Base-by-base conservation (phyloP, 1,284 basidiomycete species). In the Lignosus rhinocerotis region DNA sequence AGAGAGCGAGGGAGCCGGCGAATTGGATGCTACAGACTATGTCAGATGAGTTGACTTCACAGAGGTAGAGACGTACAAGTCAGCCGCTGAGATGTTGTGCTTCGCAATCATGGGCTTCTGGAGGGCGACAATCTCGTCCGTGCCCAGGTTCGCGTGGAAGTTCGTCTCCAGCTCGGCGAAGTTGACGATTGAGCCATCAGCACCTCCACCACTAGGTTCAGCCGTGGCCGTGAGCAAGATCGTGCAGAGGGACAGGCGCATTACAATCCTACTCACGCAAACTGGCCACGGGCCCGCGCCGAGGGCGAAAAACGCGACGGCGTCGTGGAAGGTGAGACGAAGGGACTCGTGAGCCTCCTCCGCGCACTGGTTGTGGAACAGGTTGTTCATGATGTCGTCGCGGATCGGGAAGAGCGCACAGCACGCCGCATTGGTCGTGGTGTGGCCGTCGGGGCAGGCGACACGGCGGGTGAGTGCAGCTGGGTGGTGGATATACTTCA, bases 381-480 rank as follows among this genome's bases (percentile, higher is more conserved):
- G 32, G 47, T 49, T 49, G 17, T 34, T 1, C 8, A 49, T 34
- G 47, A 49, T 49, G 17, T 49, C 33, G 47, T 49, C 33, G 4
- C 47, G 47, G 17, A 74, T 62, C 41, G 73, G 67, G 69, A 75
- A 76, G 45, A 67, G 61, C 51, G 68, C 61, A 59, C 74, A 76
- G 63, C 75, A 76, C n/a, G 73, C 74, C 25, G 61, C 70, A 53
- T 76, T 73, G 1, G 72, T 66, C 19, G 70, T 73, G 2, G 64
- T 68, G 42, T 71, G 38, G 30, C 62, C 62, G 48, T 58, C 56
- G 39, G 62, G 50, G 48, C 62, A 64, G 19, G 59, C 39, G 1
- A 61, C 62, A 43, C 59, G 59, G 21, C 52, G 47, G 41, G 59
- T 64, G n/a, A 64, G 33, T 36, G 62, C 62, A 50, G 54, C 59